These are phyloP conservation scores for Manihot esculenta DNA, from an alignment of 441 rosid genomes.

Conservation along the genomic window DNA sequence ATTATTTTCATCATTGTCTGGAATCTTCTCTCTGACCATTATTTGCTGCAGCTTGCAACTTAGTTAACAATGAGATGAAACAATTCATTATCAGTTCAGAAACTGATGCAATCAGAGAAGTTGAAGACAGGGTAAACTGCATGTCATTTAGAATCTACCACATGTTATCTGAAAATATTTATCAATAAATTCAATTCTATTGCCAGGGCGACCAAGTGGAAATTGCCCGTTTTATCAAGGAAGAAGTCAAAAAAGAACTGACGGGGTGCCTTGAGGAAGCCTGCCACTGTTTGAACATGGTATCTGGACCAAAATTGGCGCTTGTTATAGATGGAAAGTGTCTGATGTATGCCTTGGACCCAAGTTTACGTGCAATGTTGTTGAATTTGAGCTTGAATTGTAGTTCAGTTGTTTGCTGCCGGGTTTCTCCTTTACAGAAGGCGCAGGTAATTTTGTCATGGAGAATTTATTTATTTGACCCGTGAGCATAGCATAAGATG, in stretches of 20 bases:
- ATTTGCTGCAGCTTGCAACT: slow-evolving; percentile 65
- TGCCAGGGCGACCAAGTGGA: slow-evolving; percentile 70
- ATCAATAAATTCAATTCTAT: slow-evolving; percentile 10
- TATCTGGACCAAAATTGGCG: slow-evolving; percentile 78
- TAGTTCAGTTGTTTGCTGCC: slow-evolving; percentile 96
- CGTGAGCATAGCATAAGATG: neutral
- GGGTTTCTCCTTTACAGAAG: slow-evolving; percentile 98
- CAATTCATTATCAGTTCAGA: slow-evolving; percentile 79
- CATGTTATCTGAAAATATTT: neutral
- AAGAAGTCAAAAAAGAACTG: slow-evolving; percentile 78
- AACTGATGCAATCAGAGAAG: slow-evolving; percentile 85
- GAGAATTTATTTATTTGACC: neutral
- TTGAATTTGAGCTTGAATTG: slow-evolving; percentile 97
- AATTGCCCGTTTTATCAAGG: slow-evolving; percentile 84
- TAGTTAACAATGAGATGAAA: slow-evolving; percentile 82
- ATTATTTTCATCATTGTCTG: slow-evolving; percentile 19
- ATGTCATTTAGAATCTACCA: slow-evolving; percentile 12
- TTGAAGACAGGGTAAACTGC: slow-evolving; percentile 81
- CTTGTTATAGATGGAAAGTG: slow-evolving; percentile 98
- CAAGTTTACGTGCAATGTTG: slow-evolving; percentile 73
- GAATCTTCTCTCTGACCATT: slow-evolving; percentile 22
- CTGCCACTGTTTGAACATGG: slow-evolving; percentile 49
- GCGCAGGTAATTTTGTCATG: slow-evolving; percentile 70
- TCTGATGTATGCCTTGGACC: slow-evolving; percentile 96
- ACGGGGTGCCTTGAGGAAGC: slow-evolving; percentile 86